Conservation (phyloP, 2,329 filamentous ascomycete species). For the Trichoderma koningiopsis region DNA sequence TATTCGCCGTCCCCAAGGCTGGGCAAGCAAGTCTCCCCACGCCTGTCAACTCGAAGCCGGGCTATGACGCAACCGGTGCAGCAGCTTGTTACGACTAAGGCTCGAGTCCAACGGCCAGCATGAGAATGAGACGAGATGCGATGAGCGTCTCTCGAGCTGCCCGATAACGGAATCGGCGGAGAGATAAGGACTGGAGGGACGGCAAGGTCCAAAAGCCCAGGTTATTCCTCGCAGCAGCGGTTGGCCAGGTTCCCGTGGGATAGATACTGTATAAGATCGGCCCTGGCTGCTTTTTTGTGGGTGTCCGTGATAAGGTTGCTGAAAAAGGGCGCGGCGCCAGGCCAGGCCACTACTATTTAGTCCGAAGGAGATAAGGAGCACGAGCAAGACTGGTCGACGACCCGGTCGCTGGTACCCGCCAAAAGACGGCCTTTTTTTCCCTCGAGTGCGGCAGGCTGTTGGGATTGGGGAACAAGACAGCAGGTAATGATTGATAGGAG, state of each 20-base stretch:
- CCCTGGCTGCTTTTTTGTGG: slow-evolving; percentile 21
- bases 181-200: slow-evolving; percentile 21
- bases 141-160: slow-evolving; percentile 3
- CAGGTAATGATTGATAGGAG: background rate
- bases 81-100: slow-evolving; percentile 4
- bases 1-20: slow-evolving; percentile 18
- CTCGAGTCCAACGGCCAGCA: slow-evolving; percentile 5
- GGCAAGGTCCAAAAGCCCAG: background rate
- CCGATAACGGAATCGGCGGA: slow-evolving; percentile 26
- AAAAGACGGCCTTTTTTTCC: background rate
- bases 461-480: slow-evolving; percentile 23
- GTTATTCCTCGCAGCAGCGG: background rate
- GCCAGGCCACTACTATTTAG: slow-evolving; percentile 22
- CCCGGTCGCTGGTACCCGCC: slow-evolving; percentile 25
- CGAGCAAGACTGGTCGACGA: slow-evolving; percentile 24
- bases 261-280: slow-evolving; percentile 20
- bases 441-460: background rate
- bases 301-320: slow-evolving; percentile 26
- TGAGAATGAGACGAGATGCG: background rate
- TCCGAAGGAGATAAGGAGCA: slow-evolving; percentile 23
- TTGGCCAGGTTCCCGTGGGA: slow-evolving; percentile 23
- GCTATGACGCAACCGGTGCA: slow-evolving; percentile 22
- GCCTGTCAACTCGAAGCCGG: background rate
- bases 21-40: slow-evolving; percentile 16
- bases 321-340: slow-evolving; percentile 18